Percentiles rank a stretch among this genome's conserved stretches.
phyloP scores from a whole-genome alignment of 202 grass and related monocot species.

The Schoenoplectus triqueter region DNA sequence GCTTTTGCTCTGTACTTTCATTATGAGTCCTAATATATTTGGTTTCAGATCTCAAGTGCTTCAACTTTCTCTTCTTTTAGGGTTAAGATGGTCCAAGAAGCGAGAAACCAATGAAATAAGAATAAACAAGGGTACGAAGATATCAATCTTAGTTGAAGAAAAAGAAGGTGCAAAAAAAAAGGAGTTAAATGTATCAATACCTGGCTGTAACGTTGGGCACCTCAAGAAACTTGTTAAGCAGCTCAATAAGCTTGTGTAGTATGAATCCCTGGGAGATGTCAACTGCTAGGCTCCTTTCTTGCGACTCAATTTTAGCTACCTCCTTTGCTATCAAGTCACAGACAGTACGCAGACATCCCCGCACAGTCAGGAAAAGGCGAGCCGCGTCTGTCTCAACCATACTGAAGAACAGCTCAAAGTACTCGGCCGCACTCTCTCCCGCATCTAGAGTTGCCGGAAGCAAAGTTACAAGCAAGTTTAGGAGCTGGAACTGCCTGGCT shows the following conservation, averaged over 20 bases:
- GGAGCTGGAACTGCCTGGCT: conserved; percentile 77
- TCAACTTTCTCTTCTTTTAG: neutral
- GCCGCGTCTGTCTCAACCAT: conserved; percentile 85
- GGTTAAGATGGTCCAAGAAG: conserved; percentile 9
- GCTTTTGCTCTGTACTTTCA: neutral
- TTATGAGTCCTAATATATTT: conserved; percentile 4
- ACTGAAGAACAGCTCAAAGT: conserved; percentile 89
- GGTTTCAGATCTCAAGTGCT: neutral
- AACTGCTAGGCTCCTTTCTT: conserved; percentile 87
- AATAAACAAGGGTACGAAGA: conserved; percentile 1
- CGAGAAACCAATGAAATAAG: conserved; percentile 5
- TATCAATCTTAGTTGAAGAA: neutral
- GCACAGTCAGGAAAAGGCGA: conserved; percentile 82
- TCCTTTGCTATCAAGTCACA: conserved; percentile 89
- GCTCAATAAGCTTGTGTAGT: conserved; percentile 93
- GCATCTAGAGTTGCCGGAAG: conserved; percentile 76
- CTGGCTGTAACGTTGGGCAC: conserved; percentile 89
- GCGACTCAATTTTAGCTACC: conserved; percentile 86
- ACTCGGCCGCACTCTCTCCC: conserved; percentile 91
- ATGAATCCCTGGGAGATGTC: conserved; percentile 98
- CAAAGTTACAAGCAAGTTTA: conserved; percentile 88
- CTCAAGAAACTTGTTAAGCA: conserved; percentile 97
- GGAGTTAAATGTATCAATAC: conserved; percentile 43
- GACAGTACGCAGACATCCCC: conserved; percentile 72
- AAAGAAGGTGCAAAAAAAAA: conserved; percentile 14